Percentiles rank a stretch among this genome's conserved stretches.
Evolutionary conservation across 768 basidiomycete genomes (phyloP).

Genomic region (Clitopilus hobsonii): DNA sequence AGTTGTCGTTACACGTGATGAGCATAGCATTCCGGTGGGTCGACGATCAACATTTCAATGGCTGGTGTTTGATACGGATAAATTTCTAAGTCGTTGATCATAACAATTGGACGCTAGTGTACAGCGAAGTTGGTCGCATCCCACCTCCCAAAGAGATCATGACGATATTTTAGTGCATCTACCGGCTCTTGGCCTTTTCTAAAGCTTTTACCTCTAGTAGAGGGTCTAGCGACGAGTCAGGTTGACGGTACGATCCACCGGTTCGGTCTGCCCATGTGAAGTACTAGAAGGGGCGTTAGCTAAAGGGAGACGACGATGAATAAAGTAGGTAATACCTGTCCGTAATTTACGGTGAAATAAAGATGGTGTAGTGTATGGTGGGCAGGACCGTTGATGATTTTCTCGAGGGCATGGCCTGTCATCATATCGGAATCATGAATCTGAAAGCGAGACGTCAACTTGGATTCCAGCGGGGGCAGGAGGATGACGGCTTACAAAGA

Average conservation of each 20-base stretch:
- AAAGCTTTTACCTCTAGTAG: conserved; percentile 56
- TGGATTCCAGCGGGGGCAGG: neutral
- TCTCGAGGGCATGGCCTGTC: conserved; percentile 83
- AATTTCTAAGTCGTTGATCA: neutral
- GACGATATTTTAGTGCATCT: conserved; percentile 3
- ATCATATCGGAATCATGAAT: conserved; percentile 99
- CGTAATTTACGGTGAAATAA: conserved; percentile 96
- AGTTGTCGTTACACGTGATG: no score
- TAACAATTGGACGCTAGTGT: neutral
- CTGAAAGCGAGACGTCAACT: conserved; percentile 29
- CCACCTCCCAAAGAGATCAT: neutral
- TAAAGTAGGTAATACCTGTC: conserved; percentile 55
- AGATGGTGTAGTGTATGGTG: conserved; percentile 97
- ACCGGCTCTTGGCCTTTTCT: conserved; percentile 17
- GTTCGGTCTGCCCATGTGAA: conserved; percentile 92
- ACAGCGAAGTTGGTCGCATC: neutral
- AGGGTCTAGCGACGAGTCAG: conserved; percentile 80
- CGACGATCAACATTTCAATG: no score
- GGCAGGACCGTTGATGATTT: conserved; percentile 93
- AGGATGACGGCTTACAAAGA: conserved; percentile 52
- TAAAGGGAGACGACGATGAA: neutral
- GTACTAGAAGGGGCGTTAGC: conserved; percentile 53
- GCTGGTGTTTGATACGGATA: neutral
- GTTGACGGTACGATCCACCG: conserved; percentile 86
- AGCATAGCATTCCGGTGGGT: no score